These are phyloP conservation scores for Colletotrichum euphorbiae DNA, from an alignment of 2,329 filamentous ascomycete species.

Conservation along the genomic window DNA sequence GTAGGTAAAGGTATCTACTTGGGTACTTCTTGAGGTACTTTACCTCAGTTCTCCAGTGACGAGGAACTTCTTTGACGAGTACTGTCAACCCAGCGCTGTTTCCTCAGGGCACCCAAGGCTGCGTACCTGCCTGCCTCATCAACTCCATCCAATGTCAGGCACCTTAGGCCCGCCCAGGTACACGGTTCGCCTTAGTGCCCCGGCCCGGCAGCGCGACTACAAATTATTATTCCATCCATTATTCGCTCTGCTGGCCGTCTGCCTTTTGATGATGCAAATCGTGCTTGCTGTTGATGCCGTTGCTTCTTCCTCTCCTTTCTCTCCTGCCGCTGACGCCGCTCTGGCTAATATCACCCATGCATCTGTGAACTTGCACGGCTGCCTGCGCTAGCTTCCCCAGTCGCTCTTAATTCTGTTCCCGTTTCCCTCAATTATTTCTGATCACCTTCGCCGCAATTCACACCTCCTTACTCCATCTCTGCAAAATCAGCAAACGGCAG, in stretches of 20 bases:
- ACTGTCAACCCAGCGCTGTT: no score
- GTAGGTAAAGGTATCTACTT: no score
- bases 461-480: neutral
- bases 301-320: neutral
- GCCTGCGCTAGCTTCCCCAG: neutral
- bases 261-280: constrained; percentile 29
- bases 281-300: constrained; percentile 13
- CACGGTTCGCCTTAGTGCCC: constrained; percentile 31
- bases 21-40: no score
- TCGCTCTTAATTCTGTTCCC: neutral
- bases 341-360: neutral
- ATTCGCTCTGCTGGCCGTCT: constrained; percentile 17
- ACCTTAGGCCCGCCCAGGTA: constrained; percentile 19
- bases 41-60: no score
- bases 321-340: neutral
- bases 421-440: constrained; percentile 2
- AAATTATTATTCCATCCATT: constrained; percentile 5
- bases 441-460: neutral
- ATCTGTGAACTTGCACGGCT: neutral
- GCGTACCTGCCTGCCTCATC: neutral
- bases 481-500: neutral
- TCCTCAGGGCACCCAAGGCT: neutral
- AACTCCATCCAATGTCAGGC: neutral
- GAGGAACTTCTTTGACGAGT: no score
- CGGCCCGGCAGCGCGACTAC: constrained; percentile 18